phyloP scores from a whole-genome alignment of 1,284 basidiomycete genomes.

The Takashimella koratensis region DNA sequence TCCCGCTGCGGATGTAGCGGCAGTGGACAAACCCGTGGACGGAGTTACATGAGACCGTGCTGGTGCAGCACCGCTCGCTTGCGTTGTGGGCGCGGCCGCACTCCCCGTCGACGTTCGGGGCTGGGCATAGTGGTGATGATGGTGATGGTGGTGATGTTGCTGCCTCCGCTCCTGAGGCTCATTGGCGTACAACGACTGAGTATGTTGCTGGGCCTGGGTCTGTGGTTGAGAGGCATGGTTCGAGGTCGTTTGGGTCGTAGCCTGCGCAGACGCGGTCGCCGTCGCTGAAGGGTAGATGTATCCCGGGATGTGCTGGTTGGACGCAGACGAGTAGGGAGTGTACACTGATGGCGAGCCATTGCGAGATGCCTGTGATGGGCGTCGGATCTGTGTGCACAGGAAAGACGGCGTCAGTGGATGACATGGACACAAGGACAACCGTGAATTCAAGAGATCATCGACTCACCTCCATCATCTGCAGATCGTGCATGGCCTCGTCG shows the following conservation, averaged over 20 bases:
- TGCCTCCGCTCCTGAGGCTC: conserved; percentile 1
- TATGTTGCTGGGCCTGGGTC: conserved; percentile 1
- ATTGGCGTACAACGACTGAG: background rate
- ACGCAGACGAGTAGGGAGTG: conserved; percentile 10
- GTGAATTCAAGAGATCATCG: background rate
- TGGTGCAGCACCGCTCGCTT: background rate
- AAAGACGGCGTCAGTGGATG: background rate
- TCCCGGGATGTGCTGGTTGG: background rate
- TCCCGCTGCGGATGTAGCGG: background rate
- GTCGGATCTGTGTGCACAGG: conserved; percentile 4
- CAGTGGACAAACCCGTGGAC: background rate
- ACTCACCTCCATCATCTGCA: conserved; percentile 45
- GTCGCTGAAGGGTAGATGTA: background rate
- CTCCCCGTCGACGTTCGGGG: background rate
- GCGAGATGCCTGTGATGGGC: conserved; percentile 15
- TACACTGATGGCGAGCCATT: conserved; percentile 34
- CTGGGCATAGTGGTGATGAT: background rate
- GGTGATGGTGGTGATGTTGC: background rate
- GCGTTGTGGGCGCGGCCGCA: too few relatives aligned
- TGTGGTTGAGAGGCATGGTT: conserved; percentile 4
- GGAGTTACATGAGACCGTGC: too few relatives aligned
- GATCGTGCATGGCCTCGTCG: conserved; percentile 36
- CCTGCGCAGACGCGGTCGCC: background rate
- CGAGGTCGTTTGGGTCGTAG: background rate
- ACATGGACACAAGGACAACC: background rate